These are phyloP conservation scores for Lichtheimia hyalospora DNA, from an alignment of 371 early-diverging fungal genomes.

Conservation along the genomic window DNA sequence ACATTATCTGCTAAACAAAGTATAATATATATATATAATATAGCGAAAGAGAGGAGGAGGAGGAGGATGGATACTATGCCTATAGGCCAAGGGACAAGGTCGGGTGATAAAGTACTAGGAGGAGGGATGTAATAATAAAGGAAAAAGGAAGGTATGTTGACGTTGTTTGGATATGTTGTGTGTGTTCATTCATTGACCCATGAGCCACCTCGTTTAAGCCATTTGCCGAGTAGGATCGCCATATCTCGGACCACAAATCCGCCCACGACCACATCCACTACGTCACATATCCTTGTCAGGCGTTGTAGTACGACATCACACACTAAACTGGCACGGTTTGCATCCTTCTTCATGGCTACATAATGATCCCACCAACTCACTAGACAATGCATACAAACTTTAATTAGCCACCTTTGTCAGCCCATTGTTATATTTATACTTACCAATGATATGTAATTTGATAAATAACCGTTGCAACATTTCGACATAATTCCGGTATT, in stretches of 20 bases:
- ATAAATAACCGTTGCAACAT: slow-evolving; percentile 34
- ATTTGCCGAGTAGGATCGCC: slow-evolving; percentile 47
- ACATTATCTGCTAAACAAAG: slow-evolving; percentile 1
- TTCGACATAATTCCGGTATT: slow-evolving; percentile 45
- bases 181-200: slow-evolving; percentile 47
- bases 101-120: neutral
- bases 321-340: slow-evolving; percentile 22
- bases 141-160: neutral
- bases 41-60: neutral
- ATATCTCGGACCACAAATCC: slow-evolving; percentile 50
- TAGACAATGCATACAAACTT: slow-evolving; percentile 14
- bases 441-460: slow-evolving; percentile 41
- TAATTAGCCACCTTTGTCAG: neutral
- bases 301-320: slow-evolving; percentile 31
- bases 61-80: neutral
- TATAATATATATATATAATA: neutral
- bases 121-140: neutral
- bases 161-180: no score
- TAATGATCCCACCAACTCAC: slow-evolving; percentile 43
- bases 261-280: slow-evolving; percentile 37
- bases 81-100: neutral
- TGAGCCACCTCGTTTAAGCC: slow-evolving; percentile 49
- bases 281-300: slow-evolving; percentile 35
- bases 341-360: slow-evolving; percentile 15
- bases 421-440: neutral